Percentiles rank a stretch among this genome's conserved stretches.
These are phyloP conservation scores for Penicillium sp. DNA, from an alignment of 2,329 filamentous ascomycete species.

Conservation along the genomic window DNA sequence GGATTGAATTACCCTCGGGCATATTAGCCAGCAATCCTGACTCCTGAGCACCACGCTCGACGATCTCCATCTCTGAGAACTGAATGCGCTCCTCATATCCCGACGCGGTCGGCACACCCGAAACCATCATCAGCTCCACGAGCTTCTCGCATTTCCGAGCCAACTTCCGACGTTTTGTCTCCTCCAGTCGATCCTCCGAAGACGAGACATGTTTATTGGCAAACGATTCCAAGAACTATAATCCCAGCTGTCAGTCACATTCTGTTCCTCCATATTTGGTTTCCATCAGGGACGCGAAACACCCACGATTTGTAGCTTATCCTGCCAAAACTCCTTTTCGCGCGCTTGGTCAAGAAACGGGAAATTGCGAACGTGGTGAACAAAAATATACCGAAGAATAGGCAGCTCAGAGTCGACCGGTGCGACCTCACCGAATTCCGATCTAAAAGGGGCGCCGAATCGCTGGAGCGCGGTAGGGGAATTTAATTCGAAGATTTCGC, in stretches of 20 bases:
- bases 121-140: slow-evolving; percentile 99
- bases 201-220: slow-evolving; percentile 96
- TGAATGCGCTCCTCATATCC: slow-evolving; percentile 97
- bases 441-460: slow-evolving; percentile 93
- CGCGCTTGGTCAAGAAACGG: slow-evolving; percentile 94
- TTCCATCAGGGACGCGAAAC: background rate
- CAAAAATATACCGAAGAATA: slow-evolving; percentile 93
- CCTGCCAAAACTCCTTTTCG: slow-evolving; percentile 99
- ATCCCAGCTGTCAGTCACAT: slow-evolving; percentile 2
- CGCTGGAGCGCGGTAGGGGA: slow-evolving; percentile 90
- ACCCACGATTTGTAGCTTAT: slow-evolving; percentile 89
- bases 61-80: slow-evolving; percentile 94
- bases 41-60: slow-evolving; percentile 89
- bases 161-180: slow-evolving; percentile 90
- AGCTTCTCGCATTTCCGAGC: slow-evolving; percentile 92
- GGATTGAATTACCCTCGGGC: slow-evolving; percentile 86
- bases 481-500: slow-evolving; percentile 88
- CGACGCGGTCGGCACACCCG: slow-evolving; percentile 88
- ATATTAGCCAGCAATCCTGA: slow-evolving; percentile 81
- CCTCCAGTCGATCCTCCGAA: slow-evolving; percentile 90
- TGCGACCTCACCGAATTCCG: slow-evolving; percentile 85
- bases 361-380: slow-evolving; percentile 96
- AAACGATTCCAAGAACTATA: slow-evolving; percentile 90
- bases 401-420: slow-evolving; percentile 92
- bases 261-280: background rate